Percentiles rank a stretch among this genome's conserved stretches.
phyloP scores from a whole-genome alignment of 78 protist species.

The Planoprotostelium fungivorum region DNA sequence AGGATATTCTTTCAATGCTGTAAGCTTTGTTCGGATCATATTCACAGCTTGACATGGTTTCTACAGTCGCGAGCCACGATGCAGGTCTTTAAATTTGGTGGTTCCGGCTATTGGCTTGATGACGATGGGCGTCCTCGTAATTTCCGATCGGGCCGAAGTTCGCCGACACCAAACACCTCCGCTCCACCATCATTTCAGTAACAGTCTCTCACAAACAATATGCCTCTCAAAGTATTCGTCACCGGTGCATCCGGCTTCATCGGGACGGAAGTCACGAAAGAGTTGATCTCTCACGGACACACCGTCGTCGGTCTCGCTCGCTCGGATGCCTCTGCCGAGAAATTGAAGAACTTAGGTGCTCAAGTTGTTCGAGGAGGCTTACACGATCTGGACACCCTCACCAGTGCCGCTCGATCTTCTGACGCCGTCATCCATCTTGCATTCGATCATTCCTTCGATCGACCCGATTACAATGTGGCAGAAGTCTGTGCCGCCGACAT shows the following conservation, averaged over 20 bases:
- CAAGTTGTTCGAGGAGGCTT: not conserved
- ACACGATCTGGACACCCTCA: not conserved
- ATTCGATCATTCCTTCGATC: not conserved
- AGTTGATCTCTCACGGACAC: not conserved
- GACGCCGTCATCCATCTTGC: not conserved
- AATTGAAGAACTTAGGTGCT: not conserved
- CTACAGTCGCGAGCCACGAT: no score
- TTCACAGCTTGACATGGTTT: no score
- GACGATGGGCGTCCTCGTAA: no score
- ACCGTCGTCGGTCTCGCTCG: not conserved
- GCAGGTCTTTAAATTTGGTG: no score
- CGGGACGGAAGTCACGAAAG: not conserved
- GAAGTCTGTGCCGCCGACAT: not conserved
- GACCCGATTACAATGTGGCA: not conserved
- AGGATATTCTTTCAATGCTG: no score
- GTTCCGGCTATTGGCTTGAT: no score
- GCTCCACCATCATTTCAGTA: no score
- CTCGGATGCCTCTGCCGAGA: not conserved
- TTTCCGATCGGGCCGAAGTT: no score
- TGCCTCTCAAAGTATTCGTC: not conserved
- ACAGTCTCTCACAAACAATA: no score
- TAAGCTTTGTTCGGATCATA: no score
- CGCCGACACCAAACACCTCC: no score
- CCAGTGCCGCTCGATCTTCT: not conserved
- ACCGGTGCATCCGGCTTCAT: not conserved